Base-by-base conservation (phyloP, 768 basidiomycete genomes). In the Pleurotus tuoliensis region DNA sequence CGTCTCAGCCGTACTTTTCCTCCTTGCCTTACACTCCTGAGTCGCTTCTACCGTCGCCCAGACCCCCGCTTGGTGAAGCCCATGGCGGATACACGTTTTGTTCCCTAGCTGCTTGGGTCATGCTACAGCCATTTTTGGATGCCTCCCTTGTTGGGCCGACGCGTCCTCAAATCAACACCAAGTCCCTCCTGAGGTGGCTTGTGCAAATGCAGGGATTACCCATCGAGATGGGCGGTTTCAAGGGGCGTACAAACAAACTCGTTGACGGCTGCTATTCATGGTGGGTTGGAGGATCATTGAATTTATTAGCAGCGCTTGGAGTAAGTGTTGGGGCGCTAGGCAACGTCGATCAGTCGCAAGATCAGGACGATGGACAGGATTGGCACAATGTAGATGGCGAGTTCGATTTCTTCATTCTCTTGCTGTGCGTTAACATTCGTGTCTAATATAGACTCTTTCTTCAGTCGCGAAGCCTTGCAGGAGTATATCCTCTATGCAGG, bases 251-350 rank as follows among this genome's bases (percentile, higher is more conserved):
- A 61, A 99, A 98, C 68, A 99, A 99, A 69, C 81, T 99, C 16
- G 96, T 99, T 0, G 97, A 99, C 64, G 97, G 96, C 3, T 99
- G 97, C 70, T 99, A 99, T 70, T 87, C 90, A n/a, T 99, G 97
- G 97, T 99, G 96, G 97, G 90, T 93, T 22, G 97, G 92, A 1
- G 95, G 95, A 0, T 80, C 88, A 15, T 92, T 97, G 66, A 78
- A 81, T 1, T 72, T 98, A 6, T 71, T 97, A 0, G 90, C 91
- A 57, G 83, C 82, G 24, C 63, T 84, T 0, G 77, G 77, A 8
- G 68, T 78, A 54, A 77, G 64, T 16, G 80, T 61, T 3, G 49
- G 69, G 30, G 65, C 67, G 43, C 71, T 75, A 61, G 68, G 20
- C 20, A 20, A 72, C 46, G 65, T 71, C 24, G 68, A 68, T 6